Evolutionary conservation across 805 yeast species (phyloP), one percentile per base, ranked within the genome.

Genomic region (Candida palmyrensis): DNA sequence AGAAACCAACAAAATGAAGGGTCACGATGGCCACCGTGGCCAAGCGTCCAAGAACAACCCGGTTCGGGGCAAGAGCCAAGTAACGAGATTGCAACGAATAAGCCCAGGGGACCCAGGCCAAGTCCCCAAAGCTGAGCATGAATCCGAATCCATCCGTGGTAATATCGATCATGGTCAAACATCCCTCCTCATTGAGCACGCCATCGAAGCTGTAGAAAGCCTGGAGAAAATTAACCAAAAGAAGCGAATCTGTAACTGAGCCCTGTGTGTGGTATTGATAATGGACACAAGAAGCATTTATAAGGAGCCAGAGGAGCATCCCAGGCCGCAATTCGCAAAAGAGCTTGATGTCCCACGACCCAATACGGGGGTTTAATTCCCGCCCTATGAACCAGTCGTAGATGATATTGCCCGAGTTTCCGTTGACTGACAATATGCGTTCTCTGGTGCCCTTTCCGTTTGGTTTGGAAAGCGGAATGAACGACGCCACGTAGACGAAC

Each of bases 321-420:
- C 98, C 98, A 1, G 98, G 98, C 49, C 96, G 77, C 56, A 92
- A 72, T 57, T 92, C 98, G 57, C 96, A 85, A 49, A 84, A 92
- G 45, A 88, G 59, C 61, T 92, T 92, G 56, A 92, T 77, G 54
- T 92, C 98, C 70, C 89, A 77, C 0, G 72, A 49, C 1, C 94
- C 92, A 38, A 85, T 65, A 46, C 97, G 71, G 18, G 97, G 98
- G 55, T 92, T 92, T 51, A 92, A 68, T 60, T 90, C 97, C 39
- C 98, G 77, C 19, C 98, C 98, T 53, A 92, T 88, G 52, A 88
- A 92, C 97, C 96, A 89, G 51, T 92, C 96, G 53, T 84, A 90
- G 7, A 90, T 45, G 0, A 59, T 44, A 43, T 74, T 78, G 0
- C 86, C 84, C 0, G 95, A 70, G 59, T 90, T 90, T 3, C 98